Evolutionary conservation across 2,329 filamentous ascomycete genomes (phyloP).

Genomic region (Alternaria gansuensis): DNA sequence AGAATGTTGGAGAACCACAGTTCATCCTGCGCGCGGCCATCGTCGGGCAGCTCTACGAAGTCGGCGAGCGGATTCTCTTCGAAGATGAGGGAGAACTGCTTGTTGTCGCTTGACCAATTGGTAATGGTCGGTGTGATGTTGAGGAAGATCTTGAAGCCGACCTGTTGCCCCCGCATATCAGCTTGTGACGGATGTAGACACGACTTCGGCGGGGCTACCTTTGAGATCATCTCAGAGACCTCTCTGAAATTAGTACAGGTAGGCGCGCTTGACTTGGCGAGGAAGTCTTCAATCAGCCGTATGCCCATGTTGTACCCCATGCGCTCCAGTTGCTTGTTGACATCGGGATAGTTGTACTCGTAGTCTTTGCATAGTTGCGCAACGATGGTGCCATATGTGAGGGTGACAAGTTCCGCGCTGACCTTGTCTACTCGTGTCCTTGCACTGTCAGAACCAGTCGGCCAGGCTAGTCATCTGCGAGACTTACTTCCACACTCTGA

Average conservation of each 20-base stretch:
- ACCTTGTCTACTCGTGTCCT: slow-evolving; percentile 97
- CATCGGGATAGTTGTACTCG: slow-evolving; percentile 90
- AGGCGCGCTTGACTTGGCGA: slow-evolving; percentile 91
- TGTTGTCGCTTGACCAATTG: slow-evolving; percentile 96
- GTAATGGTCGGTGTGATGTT: slow-evolving; percentile 94
- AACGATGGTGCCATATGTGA: slow-evolving; percentile 98
- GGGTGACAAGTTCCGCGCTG: slow-evolving; percentile 94
- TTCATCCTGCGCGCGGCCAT: slow-evolving; percentile 93
- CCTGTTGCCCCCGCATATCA: slow-evolving; percentile 60
- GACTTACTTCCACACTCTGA: slow-evolving; percentile 91
- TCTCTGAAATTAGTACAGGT: slow-evolving; percentile 92
- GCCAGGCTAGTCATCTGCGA: slow-evolving; percentile 4
- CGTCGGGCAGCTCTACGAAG: slow-evolving; percentile 96
- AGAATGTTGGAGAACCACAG: slow-evolving; percentile 99
- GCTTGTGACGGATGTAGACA: not conserved
- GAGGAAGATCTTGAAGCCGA: slow-evolving; percentile 98
- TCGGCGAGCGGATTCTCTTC: slow-evolving; percentile 97
- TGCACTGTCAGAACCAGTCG: slow-evolving; percentile 38
- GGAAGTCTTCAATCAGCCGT: slow-evolving; percentile 94
- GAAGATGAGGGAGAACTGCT: slow-evolving; percentile 94
- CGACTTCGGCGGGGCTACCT: slow-evolving; percentile 62
- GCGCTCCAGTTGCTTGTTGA: slow-evolving; percentile 97
- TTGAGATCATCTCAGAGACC: slow-evolving; percentile 95
- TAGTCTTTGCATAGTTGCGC: slow-evolving; percentile 97
- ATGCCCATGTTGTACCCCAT: slow-evolving; percentile 99